Percentiles rank a stretch among this genome's conserved stretches.
phyloP scores from a whole-genome alignment of 768 basidiomycete species.

The Leccinum sublutescens region DNA sequence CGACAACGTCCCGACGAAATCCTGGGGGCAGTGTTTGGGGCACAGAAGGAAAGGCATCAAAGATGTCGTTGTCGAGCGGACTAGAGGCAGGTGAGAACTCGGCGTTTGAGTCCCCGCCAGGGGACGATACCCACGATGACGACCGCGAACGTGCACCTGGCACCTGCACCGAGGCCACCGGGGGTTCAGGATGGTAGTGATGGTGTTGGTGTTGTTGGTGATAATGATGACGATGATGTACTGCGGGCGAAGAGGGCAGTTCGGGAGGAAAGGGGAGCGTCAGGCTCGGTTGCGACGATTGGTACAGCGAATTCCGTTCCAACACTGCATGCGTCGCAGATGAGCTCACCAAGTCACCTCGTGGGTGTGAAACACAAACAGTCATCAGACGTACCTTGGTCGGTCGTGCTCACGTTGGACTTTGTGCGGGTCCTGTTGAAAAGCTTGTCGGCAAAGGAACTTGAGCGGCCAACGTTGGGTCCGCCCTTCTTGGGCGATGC shows the following conservation, averaged over 20 bases:
- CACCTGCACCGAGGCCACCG: neutral
- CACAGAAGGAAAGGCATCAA: slow-evolving; percentile 73
- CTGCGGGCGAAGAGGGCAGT: neutral
- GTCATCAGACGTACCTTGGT: slow-evolving; percentile 39
- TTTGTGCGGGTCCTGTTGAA: slow-evolving; percentile 54
- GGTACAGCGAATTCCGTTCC: slow-evolving; percentile 31
- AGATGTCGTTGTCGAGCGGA: slow-evolving; percentile 55
- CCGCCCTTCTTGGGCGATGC: slow-evolving; percentile 52
- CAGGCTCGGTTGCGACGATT: slow-evolving; percentile 24
- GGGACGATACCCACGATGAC: slow-evolving; percentile 48
- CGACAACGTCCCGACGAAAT: slow-evolving; percentile 13
- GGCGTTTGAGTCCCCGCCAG: slow-evolving; percentile 34
- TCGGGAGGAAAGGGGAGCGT: slow-evolving; percentile 22
- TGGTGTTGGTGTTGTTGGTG: neutral
- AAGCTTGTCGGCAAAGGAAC: slow-evolving; percentile 61
- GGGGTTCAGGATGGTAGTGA: neutral
- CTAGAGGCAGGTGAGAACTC: slow-evolving; percentile 39
- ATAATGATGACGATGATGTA: neutral
- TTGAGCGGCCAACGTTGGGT: slow-evolving; percentile 43
- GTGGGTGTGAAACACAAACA: neutral
- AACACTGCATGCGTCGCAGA: neutral
- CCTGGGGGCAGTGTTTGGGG: slow-evolving; percentile 48
- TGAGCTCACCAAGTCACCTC: neutral
- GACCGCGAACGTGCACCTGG: neutral
- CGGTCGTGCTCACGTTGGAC: slow-evolving; percentile 47